A percentile compares a stretch with the other conserved stretches of the same genome.
phyloP scores from a whole-genome alignment of 345 rosid species.

The Durio zibethinus region DNA sequence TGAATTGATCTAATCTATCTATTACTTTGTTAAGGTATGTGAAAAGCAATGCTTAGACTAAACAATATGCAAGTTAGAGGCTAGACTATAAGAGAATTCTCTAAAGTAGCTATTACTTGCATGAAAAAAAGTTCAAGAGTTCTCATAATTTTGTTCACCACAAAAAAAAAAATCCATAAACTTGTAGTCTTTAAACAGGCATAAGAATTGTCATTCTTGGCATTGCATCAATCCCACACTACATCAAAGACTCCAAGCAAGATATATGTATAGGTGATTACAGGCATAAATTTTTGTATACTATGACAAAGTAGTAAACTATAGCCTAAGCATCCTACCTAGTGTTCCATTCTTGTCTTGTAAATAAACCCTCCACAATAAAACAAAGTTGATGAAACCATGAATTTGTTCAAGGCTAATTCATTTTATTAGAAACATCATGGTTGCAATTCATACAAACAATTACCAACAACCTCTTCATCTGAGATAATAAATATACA shows the following conservation, averaged over 20 bases:
- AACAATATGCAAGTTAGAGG: not conserved
- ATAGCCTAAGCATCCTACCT: slow-evolving; percentile 35
- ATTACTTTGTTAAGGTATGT: not conserved
- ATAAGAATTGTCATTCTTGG: slow-evolving; percentile 76
- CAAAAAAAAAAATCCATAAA: not conserved
- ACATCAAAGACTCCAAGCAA: slow-evolving; percentile 27
- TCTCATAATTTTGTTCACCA: not conserved
- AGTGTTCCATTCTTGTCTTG: slow-evolving; percentile 71
- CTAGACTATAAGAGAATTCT: not conserved
- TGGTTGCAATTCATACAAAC: not conserved
- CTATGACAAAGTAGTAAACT: slow-evolving; percentile 9
- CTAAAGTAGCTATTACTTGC: not conserved
- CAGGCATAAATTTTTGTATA: not conserved
- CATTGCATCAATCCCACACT: slow-evolving; percentile 88
- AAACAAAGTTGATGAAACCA: slow-evolving; percentile 52
- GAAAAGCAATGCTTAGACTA: not conserved
- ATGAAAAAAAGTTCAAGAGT: not conserved
- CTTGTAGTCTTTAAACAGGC: slow-evolving; percentile 89
- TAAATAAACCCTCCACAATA: slow-evolving; percentile 89
- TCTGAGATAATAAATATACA: too few species aligned
- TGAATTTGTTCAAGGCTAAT: slow-evolving; percentile 47
- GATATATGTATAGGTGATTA: not conserved
- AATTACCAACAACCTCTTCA: too few species aligned
- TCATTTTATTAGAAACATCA: slow-evolving; percentile 4
- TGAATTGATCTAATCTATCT: not conserved